Base-by-base conservation (phyloP, 371 early-diverging fungal species). In the Conidiobolus incongruus region DNA sequence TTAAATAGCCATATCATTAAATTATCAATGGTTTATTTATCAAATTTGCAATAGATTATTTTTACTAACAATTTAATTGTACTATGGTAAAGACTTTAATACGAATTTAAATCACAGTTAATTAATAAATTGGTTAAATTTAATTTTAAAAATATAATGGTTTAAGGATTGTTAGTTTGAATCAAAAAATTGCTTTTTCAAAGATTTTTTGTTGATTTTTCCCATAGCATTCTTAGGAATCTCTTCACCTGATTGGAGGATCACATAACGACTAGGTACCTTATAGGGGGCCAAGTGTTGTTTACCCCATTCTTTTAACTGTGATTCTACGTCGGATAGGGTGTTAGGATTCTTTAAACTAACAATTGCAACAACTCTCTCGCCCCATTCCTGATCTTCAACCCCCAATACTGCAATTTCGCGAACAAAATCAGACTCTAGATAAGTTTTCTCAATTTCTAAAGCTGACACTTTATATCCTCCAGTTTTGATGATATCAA, bases 171-270 rank as follows among this genome's bases (percentile, higher is more conserved):
- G 3, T 4, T 26, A 4, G 8, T 26, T 26, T 26, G 3, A 26
- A 4, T 3, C 3, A 8, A 26, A 26, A 26, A 26, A 26, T 8
- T 26, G 4, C 8, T 26, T 26, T 26, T 26, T 26, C 26, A 26
- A 26, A 26, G 26, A 26, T 26, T 79, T 83, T 56, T 88, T 88
- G 49, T 78, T 80, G 19, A 86, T 75, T 60, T 88, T 88, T 30
- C 84, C 83, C 83, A 88, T 84, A 4, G 77, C 73, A 54, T 86
- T 89, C 38, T 77, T 66, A 22, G 87, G 89, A 41, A 88, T 52
- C 2, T 56, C 52, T 43, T 72, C 68, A 22, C 61, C 46, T 0
- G 65, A 36, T 26, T 26, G 3, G 8, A 26, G 26, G 8, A 26
- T 26, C 28, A 54, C 48, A 19, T 73, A 42, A 43, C 50, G 30